A percentile compares a stretch with the other conserved stretches of the same genome.
Conservation (phyloP, 2,329 filamentous ascomycete species). For the Aspergillus sp. region DNA sequence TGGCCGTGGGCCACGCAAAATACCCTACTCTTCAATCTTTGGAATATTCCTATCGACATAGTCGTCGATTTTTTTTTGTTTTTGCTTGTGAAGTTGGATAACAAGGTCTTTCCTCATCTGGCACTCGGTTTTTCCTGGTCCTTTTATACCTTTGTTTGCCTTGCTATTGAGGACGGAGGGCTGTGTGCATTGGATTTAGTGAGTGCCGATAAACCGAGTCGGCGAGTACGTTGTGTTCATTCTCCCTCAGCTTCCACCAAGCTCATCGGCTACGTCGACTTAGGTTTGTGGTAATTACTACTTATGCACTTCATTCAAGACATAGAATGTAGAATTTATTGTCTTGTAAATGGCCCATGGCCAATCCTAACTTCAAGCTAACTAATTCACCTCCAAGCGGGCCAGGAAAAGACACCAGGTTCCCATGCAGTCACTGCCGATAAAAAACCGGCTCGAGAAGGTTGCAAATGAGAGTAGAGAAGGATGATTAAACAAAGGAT, state of each 20-base stretch:
- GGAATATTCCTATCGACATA: slow-evolving; percentile 48
- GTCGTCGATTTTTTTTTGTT: slow-evolving; percentile 42
- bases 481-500: slow-evolving; percentile 11
- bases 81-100: slow-evolving; percentile 19
- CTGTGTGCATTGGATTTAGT: neutral
- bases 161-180: neutral
- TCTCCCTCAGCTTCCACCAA: neutral
- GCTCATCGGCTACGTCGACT: neutral
- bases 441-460: slow-evolving; percentile 7
- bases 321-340: slow-evolving; percentile 18
- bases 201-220: neutral
- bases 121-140: neutral
- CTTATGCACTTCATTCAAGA: neutral
- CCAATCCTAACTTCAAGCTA: slow-evolving; percentile 10
- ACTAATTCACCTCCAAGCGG: slow-evolving; percentile 10
- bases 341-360: slow-evolving; percentile 7
- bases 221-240: neutral
- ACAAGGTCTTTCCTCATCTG: neutral
- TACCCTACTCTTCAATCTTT: slow-evolving; percentile 62
- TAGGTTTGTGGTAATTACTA: neutral
- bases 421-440: slow-evolving; percentile 6
- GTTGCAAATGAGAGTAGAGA: slow-evolving; percentile 13
- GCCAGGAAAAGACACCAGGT: neutral
- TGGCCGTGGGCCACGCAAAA: slow-evolving; percentile 66
- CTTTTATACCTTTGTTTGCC: neutral